These are phyloP conservation scores for Dactylis glomerata DNA, from an alignment of 176 grass and related monocot species.

Conservation along the genomic window DNA sequence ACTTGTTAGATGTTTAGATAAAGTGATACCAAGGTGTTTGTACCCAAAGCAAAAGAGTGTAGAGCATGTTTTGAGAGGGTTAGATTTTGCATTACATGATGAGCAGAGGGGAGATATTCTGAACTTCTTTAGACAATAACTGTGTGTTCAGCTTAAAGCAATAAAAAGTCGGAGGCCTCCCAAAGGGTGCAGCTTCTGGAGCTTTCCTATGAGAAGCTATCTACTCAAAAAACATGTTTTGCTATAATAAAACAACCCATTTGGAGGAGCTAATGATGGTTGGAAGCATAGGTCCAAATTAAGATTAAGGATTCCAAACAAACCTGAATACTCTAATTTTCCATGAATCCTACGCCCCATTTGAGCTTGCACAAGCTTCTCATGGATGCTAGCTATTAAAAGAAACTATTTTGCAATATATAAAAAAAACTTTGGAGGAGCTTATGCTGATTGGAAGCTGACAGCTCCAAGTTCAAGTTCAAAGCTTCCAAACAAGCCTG, in stretches of 20 bases:
- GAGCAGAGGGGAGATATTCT: background rate
- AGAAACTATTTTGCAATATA: background rate
- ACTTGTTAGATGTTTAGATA: background rate
- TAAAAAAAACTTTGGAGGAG: background rate
- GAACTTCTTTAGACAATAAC: background rate
- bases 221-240: background rate
- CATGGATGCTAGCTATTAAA: background rate
- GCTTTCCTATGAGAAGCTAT: slow-evolving; percentile 4
- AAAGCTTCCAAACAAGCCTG: slow-evolving; percentile 5
- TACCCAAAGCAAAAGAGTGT: background rate
- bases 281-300: background rate
- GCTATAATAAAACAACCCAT: slow-evolving; percentile 4
- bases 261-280: background rate
- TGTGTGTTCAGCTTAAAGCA: background rate
- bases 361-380: background rate
- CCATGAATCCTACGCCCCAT: background rate
- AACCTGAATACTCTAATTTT: background rate
- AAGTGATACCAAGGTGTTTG: background rate
- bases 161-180: background rate
- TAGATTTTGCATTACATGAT: background rate
- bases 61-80: background rate
- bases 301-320: slow-evolving; percentile 16
- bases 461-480: background rate
- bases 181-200: background rate
- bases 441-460: background rate